Base-by-base conservation (phyloP, 1,284 basidiomycete genomes). In the Chondrostereum purpureum region DNA sequence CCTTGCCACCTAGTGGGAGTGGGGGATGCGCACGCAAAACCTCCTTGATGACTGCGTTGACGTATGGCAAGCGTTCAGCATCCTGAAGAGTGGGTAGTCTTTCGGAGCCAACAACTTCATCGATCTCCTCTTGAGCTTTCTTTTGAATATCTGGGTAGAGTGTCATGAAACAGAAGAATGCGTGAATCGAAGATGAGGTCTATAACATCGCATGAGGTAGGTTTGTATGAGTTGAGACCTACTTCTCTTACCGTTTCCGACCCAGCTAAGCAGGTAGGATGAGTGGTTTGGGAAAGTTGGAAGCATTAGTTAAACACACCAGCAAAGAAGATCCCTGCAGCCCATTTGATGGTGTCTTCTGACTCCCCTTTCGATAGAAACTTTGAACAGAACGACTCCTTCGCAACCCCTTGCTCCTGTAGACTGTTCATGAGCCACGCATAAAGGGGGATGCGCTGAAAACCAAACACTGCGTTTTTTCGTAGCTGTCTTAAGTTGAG, bases 91-190 rank as follows among this genome's bases (percentile, higher is more conserved):
- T 22, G 22, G 43, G 43, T 12, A 45, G 14, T 12, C 43, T 18
- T 3, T 31, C 19, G 22, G 16, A 12, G 19, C 43, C 43, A 13
- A 45, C 36, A 16, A 45, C 22, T 4, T 3, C 13, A 16, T 45
- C 43, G 18, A 45, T 40, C 22, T 45, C 43, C 5, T 3, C 43
- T 40, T 45, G 43, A 14, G 43, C 43, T 17, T 20, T 39, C 37
- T 21, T 21, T 40, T 45, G 43, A 11, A 24, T 37, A 5, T 45
- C 43, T 4, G 43, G 43, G 24, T 41, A 22, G 12, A 45, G 19
- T 19, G 24, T 20, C 43, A 45, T 39, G 10, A 31, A 8, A 8
- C 27, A n/a, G 27, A 31, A 31, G 27, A 31, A 31, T 8, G 27
- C 27, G n/a, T 31, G n/a, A n/a, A 31, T 8, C n/a, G 27, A 31